A percentile compares a stretch with the other conserved stretches of the same genome.
Conservation (phyloP, 2,329 filamentous ascomycete species). For the Hortaea werneckii region DNA sequence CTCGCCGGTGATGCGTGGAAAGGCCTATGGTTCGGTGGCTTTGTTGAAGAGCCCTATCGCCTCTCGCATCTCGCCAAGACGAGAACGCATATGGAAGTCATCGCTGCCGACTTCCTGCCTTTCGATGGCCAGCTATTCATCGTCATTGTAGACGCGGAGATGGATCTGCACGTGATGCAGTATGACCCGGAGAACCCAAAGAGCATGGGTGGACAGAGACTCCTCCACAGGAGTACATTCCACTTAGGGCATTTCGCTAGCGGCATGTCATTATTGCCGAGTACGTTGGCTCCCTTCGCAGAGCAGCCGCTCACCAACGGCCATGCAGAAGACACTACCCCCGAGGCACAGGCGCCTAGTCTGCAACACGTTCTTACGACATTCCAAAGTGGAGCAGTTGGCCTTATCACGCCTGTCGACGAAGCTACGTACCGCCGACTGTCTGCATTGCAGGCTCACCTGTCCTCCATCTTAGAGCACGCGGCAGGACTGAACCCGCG, state of each 20-base stretch:
- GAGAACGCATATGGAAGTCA: conserved; percentile 61
- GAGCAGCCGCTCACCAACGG: conserved; percentile 16
- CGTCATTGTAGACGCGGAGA: conserved; percentile 71
- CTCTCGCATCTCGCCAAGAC: conserved; percentile 90
- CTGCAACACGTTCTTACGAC: conserved; percentile 54
- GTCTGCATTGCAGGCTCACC: conserved; percentile 67
- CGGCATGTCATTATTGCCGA: conserved; percentile 64
- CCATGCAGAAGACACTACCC: conserved; percentile 23
- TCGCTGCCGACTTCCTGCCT: conserved; percentile 79
- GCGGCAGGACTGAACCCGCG: conserved; percentile 74
- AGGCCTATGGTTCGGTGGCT: conserved; percentile 91
- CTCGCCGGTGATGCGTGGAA: conserved; percentile 85
- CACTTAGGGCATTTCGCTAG: conserved; percentile 72
- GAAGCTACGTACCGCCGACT: conserved; percentile 78
- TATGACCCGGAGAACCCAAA: conserved; percentile 96
- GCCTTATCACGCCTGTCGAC: conserved; percentile 64
- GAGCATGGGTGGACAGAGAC: conserved; percentile 75
- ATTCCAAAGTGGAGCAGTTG: conserved; percentile 65
- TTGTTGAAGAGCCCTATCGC: conserved; percentile 93
- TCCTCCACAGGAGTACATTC: conserved; percentile 82
- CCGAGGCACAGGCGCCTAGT: conserved; percentile 11
- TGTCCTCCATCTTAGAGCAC: conserved; percentile 66
- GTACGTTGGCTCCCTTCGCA: conserved; percentile 41
- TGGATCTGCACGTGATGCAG: conserved; percentile 78
- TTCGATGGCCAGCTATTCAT: conserved; percentile 75